Percentiles rank a stretch among this genome's conserved stretches.
These are phyloP conservation scores for Pyrenopolyporus hunteri DNA, from an alignment of 495 filamentous ascomycete genomes.

Conservation along the genomic window DNA sequence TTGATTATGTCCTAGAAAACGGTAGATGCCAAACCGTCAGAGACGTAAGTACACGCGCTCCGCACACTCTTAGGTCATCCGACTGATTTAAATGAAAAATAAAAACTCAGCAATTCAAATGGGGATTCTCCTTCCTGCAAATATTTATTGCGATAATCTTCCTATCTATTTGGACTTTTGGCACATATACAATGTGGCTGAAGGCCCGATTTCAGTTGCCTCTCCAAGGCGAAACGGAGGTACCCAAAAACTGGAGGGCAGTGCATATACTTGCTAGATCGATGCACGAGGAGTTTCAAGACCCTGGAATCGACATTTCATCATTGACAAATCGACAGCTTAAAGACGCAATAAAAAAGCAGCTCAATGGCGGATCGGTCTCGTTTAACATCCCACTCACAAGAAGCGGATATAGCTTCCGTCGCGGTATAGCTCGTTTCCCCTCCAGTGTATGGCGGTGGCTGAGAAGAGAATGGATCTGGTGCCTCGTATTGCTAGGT, in stretches of 20 bases:
- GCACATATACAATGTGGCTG: constrained; percentile 17
- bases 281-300: constrained; percentile 14
- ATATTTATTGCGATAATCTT: background rate
- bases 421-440: too few relatives aligned
- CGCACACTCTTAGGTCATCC: background rate
- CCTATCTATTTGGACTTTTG: constrained; percentile 20
- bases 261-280: constrained; percentile 24
- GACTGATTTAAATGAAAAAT: background rate
- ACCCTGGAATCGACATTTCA: constrained; percentile 10
- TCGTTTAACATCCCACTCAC: constrained; percentile 11
- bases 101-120: constrained; percentile 12
- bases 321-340: constrained; percentile 23
- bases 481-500: background rate
- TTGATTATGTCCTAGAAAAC: background rate
- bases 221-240: constrained; percentile 6
- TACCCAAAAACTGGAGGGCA: constrained; percentile 18
- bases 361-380: constrained; percentile 22
- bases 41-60: constrained; percentile 6
- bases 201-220: constrained; percentile 20
- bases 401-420: constrained; percentile 2
- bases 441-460: background rate
- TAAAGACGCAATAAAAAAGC: constrained; percentile 11
- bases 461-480: background rate
- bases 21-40: constrained; percentile 21
- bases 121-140: constrained; percentile 32